A percentile compares a stretch with the other conserved stretches of the same genome.
These are phyloP conservation scores for Hermanozyma aechmeae DNA, from an alignment of 805 yeast genomes.

Conservation along the genomic window DNA sequence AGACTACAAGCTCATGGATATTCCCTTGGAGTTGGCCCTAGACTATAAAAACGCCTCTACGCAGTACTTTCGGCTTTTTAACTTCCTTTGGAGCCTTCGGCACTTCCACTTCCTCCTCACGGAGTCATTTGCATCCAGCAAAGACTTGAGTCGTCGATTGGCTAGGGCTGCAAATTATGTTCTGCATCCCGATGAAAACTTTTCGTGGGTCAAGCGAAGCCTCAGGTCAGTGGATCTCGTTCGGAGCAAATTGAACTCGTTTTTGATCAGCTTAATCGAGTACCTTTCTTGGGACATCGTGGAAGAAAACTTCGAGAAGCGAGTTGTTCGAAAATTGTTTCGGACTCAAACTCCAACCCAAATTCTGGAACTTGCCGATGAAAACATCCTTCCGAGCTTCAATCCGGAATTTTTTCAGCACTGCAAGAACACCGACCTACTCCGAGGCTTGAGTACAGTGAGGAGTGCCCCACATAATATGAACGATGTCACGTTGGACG, in stretches of 20 bases:
- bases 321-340: constrained; percentile 16
- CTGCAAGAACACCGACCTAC: no score
- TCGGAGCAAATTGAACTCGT: constrained; percentile 30
- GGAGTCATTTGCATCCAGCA: no score
- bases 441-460: no score
- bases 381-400: no score
- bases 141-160: no score
- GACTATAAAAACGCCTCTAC: constrained; percentile 25
- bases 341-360: no score
- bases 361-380: no score
- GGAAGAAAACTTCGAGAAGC: constrained; percentile 25
- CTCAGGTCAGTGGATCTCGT: constrained; percentile 26
- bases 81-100: constrained; percentile 73
- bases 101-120: constrained; percentile 49
- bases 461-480: no score
- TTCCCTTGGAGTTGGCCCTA: constrained; percentile 39
- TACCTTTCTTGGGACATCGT: constrained; percentile 40
- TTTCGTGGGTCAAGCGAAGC: no score
- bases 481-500: constrained; percentile 9
- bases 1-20: constrained; percentile 55
- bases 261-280: constrained; percentile 29
- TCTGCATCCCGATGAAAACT: no score
- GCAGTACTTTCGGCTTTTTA: constrained; percentile 67
- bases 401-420: no score
- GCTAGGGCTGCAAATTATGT: no score